Percentiles rank a stretch among this genome's conserved stretches.
These are phyloP conservation scores for Microbotryum lychnidis-dioicae DNA, from an alignment of 1,284 basidiomycete species.

Conservation along the genomic window DNA sequence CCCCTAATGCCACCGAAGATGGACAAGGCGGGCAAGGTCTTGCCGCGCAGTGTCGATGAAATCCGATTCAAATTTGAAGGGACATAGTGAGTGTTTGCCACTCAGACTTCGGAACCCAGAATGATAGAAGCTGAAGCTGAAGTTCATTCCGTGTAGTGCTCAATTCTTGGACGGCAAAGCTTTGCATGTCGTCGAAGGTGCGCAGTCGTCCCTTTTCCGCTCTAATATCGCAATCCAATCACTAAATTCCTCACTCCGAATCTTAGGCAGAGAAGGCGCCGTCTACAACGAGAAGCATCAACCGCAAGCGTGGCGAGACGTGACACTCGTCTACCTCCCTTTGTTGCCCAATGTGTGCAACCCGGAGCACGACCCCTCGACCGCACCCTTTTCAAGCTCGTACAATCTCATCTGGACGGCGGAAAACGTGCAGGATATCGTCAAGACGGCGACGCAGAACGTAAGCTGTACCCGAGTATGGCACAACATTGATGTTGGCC, in stretches of 20 bases:
- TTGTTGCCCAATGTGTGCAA: constrained; percentile 10
- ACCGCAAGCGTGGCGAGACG: constrained; percentile 10
- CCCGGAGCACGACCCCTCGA: constrained; percentile 25
- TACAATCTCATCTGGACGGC: constrained; percentile 28
- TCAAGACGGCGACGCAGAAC: constrained; percentile 18
- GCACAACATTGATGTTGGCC: neutral
- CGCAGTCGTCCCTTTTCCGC: no score
- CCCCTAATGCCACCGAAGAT: constrained; percentile 3
- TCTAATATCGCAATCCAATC: no score
- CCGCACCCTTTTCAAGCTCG: constrained; percentile 19
- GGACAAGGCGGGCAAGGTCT: constrained; percentile 7
- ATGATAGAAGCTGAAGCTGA: no score
- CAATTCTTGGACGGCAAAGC: constrained; percentile 6
- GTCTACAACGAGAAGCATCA: constrained; percentile 9
- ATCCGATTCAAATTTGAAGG: constrained; percentile 22
- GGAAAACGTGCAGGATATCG: constrained; percentile 25
- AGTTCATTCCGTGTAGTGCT: neutral
- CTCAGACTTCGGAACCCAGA: no score
- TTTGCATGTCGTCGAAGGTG: neutral
- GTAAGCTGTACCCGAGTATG: neutral
- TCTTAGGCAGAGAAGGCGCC: neutral
- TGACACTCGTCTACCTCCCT: constrained; percentile 7
- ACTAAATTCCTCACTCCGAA: no score
- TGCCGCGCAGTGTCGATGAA: constrained; percentile 9
- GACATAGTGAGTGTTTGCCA: constrained; percentile 3